These are phyloP conservation scores for Solanum corneliomulleri DNA, from an alignment of 257 asterid genomes.

Conservation along the genomic window DNA sequence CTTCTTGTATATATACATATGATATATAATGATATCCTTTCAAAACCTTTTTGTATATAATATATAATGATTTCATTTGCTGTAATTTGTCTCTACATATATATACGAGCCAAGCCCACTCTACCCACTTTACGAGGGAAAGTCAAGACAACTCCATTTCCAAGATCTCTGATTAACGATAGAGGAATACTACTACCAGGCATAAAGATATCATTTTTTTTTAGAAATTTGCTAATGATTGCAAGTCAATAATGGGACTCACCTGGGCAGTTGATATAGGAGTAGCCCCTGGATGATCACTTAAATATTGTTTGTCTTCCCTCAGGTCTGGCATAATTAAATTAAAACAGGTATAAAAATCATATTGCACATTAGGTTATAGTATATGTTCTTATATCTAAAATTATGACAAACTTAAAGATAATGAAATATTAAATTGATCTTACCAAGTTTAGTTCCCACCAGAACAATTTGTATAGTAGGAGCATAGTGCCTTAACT, in stretches of 20 bases:
- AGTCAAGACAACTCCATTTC: background rate
- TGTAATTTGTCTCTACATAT: background rate
- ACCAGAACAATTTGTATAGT: constrained; percentile 71
- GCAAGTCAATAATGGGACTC: background rate
- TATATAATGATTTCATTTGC: background rate
- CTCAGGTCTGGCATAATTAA: constrained; percentile 41
- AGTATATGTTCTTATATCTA: background rate
- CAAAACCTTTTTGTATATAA: background rate
- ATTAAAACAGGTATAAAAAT: background rate
- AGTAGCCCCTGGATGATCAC: constrained; percentile 62
- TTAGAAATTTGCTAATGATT: background rate
- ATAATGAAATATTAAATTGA: background rate
- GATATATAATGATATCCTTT: background rate
- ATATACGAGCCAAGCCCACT: background rate
- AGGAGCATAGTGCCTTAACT: constrained; percentile 66
- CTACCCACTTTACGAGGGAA: background rate
- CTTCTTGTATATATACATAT: background rate
- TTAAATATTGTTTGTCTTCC: constrained; percentile 64
- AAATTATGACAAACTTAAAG: background rate
- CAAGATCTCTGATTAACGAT: background rate
- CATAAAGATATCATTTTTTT: background rate
- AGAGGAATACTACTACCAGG: background rate
- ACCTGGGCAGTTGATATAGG: constrained; percentile 71
- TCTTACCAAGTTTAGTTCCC: constrained; percentile 75
- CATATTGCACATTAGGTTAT: background rate